Evolutionary conservation across 768 basidiomycete species (phyloP).

Genomic region (Rossbeevera mucosa): DNA sequence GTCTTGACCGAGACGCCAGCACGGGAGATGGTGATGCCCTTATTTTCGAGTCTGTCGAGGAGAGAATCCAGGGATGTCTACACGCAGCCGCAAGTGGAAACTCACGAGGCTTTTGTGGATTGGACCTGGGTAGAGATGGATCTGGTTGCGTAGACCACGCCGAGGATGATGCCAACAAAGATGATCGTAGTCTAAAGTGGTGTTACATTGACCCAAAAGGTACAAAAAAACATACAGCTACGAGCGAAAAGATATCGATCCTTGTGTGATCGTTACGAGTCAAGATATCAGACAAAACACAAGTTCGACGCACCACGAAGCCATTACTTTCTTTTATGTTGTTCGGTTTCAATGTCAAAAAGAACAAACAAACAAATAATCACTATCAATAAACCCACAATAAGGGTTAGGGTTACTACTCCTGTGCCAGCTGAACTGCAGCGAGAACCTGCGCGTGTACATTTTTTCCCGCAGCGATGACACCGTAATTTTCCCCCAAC

Average conservation of each 20-base stretch:
- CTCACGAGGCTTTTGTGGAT: conserved; percentile 54
- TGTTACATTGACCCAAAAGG: neutral
- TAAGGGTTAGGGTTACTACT: neutral
- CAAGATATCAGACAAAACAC: neutral
- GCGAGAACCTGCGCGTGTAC: conserved; percentile 65
- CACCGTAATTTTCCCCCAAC: conserved; percentile 80
- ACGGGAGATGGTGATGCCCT: conserved; percentile 54
- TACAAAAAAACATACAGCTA: conserved; percentile 4
- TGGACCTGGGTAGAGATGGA: conserved; percentile 40
- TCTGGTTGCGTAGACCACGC: conserved; percentile 35
- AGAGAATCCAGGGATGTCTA: neutral
- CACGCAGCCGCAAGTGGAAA: conserved; percentile 7
- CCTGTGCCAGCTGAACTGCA: conserved; percentile 62
- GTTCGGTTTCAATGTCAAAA: neutral
- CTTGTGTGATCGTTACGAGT: neutral
- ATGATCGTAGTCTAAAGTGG: conserved; percentile 42
- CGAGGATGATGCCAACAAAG: conserved; percentile 44
- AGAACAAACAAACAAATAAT: neutral
- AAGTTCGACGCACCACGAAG: conserved; percentile 8
- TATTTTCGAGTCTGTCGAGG: conserved; percentile 38
- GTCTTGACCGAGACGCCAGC: conserved; percentile 66
- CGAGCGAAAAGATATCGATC: conserved; percentile 18
- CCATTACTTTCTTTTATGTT: conserved; percentile 9
- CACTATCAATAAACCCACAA: neutral
- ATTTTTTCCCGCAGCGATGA: conserved; percentile 75